Conservation (phyloP, 2,329 filamentous ascomycete genomes). For the Colletotrichum eleusines region DNA sequence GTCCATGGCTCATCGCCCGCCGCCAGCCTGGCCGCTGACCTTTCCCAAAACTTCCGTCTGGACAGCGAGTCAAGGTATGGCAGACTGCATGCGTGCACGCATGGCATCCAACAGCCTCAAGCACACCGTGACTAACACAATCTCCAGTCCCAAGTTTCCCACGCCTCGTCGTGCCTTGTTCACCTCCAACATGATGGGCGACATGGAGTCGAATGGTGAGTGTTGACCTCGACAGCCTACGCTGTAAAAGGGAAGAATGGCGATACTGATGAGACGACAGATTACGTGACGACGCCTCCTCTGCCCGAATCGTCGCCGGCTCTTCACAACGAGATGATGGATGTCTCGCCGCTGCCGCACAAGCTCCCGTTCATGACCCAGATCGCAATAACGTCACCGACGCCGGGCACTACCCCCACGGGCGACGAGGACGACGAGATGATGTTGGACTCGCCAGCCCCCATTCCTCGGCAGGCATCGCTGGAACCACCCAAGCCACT, state of each 20-base stretch:
- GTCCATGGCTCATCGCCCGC: slow-evolving; percentile 90
- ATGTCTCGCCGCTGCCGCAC: slow-evolving; percentile 92
- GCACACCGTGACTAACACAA: slow-evolving; percentile 40
- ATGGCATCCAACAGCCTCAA: not conserved
- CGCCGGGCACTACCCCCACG: slow-evolving; percentile 66
- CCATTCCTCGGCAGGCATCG: slow-evolving; percentile 59
- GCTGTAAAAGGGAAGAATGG: not conserved
- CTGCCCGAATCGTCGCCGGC: slow-evolving; percentile 85
- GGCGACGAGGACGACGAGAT: slow-evolving; percentile 60
- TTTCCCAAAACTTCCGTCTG: slow-evolving; percentile 97
- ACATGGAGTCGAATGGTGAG: slow-evolving; percentile 71
- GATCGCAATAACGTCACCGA: slow-evolving; percentile 79
- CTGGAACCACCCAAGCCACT: slow-evolving; percentile 63
- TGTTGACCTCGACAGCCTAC: slow-evolving; percentile 42
- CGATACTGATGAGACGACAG: slow-evolving; percentile 57
- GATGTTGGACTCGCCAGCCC: slow-evolving; percentile 69
- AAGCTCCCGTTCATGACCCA: slow-evolving; percentile 78
- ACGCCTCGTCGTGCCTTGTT: slow-evolving; percentile 89
- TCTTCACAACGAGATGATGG: slow-evolving; percentile 82
- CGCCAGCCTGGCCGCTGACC: slow-evolving; percentile 89
- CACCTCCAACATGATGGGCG: slow-evolving; percentile 75
- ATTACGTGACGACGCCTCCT: slow-evolving; percentile 85
- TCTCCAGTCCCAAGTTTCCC: slow-evolving; percentile 78
- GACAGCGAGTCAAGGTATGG: slow-evolving; percentile 84
- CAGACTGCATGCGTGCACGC: slow-evolving; percentile 43